Evolutionary conservation across 108 stramenopile species (phyloP).

Genomic region (Discostella stelligeroides): DNA sequence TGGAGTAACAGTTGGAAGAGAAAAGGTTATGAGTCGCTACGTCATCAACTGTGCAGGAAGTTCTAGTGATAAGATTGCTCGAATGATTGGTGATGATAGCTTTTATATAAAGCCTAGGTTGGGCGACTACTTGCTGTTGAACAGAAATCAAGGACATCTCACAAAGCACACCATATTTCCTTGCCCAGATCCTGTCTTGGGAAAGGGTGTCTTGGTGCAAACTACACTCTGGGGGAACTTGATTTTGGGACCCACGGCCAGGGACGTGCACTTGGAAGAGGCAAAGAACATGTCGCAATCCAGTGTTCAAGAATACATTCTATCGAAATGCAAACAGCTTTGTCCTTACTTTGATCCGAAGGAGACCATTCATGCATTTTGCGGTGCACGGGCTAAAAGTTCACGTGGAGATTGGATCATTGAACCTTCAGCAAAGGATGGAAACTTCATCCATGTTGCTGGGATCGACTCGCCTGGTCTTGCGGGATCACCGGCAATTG

Average conservation of each 20-base stretch:
- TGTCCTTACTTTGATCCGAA: slow-evolving; percentile 71
- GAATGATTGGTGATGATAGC: slow-evolving; percentile 78
- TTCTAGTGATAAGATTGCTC: slow-evolving; percentile 68
- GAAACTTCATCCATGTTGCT: slow-evolving; percentile 74
- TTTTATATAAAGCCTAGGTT: slow-evolving; percentile 78
- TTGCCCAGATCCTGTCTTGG: slow-evolving; percentile 78
- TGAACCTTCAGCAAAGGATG: slow-evolving; percentile 61
- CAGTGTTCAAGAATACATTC: slow-evolving; percentile 72
- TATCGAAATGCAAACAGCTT: slow-evolving; percentile 73
- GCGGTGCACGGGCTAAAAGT: slow-evolving; percentile 73
- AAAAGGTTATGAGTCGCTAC: slow-evolving; percentile 60
- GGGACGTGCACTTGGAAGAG: slow-evolving; percentile 63
- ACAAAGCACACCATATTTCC: slow-evolving; percentile 74
- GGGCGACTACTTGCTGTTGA: slow-evolving; percentile 76
- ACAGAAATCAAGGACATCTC: slow-evolving; percentile 76
- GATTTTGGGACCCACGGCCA: slow-evolving; percentile 78
- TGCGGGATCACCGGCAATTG: slow-evolving; percentile 82
- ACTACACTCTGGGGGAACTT: slow-evolving; percentile 83
- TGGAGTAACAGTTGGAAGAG: slow-evolving; percentile 58
- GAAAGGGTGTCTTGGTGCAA: slow-evolving; percentile 85
- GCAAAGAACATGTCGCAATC: slow-evolving; percentile 52
- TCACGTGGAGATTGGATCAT: slow-evolving; percentile 86
- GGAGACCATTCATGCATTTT: slow-evolving; percentile 76
- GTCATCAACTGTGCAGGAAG: slow-evolving; percentile 82
- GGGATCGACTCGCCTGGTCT: slow-evolving; percentile 82